Conservation (phyloP, 192 early-diverging fungal species). For the Coemansia sp. region DNA sequence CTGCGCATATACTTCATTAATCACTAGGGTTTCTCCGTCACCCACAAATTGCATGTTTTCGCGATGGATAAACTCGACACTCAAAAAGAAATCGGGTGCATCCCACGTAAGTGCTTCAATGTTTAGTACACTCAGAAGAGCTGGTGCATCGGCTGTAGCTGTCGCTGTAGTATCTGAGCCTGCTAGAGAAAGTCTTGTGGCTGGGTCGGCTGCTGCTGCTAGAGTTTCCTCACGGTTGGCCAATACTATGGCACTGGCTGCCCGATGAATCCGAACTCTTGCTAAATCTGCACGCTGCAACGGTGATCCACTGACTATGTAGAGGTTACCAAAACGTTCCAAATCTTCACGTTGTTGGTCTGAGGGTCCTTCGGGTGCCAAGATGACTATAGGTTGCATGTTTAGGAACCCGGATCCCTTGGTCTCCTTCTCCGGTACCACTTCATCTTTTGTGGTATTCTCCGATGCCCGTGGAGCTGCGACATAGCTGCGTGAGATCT, state of each 20-base stretch:
- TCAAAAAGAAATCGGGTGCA: slow-evolving; percentile 56
- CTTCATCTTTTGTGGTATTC: not conserved
- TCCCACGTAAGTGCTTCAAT: slow-evolving; percentile 55
- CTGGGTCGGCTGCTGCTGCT: slow-evolving; percentile 27
- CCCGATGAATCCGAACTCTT: slow-evolving; percentile 55
- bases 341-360: slow-evolving; percentile 37
- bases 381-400: slow-evolving; percentile 57
- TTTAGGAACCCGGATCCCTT: slow-evolving; percentile 25
- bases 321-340: slow-evolving; percentile 51
- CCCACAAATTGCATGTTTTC: slow-evolving; percentile 79
- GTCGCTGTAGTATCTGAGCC: slow-evolving; percentile 47
- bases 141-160: slow-evolving; percentile 59
- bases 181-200: slow-evolving; percentile 33
- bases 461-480: not conserved
- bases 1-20: slow-evolving; percentile 59
- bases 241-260: slow-evolving; percentile 55
- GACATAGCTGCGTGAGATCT: slow-evolving; percentile 47
- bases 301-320: slow-evolving; percentile 57
- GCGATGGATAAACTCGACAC: slow-evolving; percentile 67
- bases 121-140: slow-evolving; percentile 63
- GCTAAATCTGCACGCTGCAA: slow-evolving; percentile 58
- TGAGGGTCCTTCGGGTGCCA: slow-evolving; percentile 51
- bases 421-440: not conserved
- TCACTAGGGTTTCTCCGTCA: slow-evolving; percentile 54
- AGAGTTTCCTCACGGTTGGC: slow-evolving; percentile 52